Conservation (phyloP, 148 eudicot species). For the Rhododendron simsii region DNA sequence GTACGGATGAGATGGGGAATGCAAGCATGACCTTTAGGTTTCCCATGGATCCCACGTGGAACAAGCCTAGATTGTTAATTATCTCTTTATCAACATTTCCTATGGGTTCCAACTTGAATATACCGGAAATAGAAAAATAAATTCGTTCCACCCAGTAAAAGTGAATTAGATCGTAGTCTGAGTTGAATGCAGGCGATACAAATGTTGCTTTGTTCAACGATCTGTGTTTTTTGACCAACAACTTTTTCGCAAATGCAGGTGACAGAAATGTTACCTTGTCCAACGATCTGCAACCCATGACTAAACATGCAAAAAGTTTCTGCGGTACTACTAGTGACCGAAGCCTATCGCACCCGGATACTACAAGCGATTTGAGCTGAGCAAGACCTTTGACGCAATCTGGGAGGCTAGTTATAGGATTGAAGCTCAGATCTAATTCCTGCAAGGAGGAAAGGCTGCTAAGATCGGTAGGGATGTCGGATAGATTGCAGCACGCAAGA, state of each 20-base stretch:
- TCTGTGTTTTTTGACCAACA: no score
- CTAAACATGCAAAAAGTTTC: not conserved
- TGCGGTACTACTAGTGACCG: not conserved
- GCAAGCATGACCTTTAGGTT: no score
- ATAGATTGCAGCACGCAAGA: not conserved
- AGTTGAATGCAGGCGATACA: no score
- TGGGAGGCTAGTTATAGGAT: conserved; percentile 1
- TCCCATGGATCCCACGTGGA: no score
- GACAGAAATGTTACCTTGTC: not conserved
- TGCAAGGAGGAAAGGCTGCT: not conserved
- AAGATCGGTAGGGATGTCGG: not conserved
- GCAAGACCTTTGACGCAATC: not conserved
- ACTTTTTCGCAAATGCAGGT: not conserved
- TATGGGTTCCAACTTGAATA: no score
- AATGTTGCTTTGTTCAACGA: no score
- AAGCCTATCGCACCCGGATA: not conserved
- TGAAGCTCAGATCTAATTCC: not conserved
- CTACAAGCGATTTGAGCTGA: not conserved
- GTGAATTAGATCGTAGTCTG: no score
- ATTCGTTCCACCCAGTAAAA: not conserved
- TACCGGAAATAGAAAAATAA: no score
- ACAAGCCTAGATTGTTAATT: no score
- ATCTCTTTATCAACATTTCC: no score
- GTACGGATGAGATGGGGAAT: no score
- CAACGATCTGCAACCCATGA: not conserved